These are phyloP conservation scores for Gleditsia sinensis DNA, from an alignment of 306 rosid genomes.

Conservation along the genomic window DNA sequence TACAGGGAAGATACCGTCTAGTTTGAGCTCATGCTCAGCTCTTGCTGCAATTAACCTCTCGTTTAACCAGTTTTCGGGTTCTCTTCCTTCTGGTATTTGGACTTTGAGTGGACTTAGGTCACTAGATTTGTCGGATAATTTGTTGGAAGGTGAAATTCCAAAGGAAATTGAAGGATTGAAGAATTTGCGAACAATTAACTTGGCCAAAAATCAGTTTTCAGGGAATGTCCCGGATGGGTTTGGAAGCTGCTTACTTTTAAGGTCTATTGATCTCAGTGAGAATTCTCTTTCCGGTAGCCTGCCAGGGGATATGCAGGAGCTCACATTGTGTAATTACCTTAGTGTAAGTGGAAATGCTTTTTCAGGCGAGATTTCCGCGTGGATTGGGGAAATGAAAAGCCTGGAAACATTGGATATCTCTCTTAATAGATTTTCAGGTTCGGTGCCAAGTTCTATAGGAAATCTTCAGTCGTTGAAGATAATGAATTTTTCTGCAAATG, in stretches of 20 bases:
- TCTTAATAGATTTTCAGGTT: slow-evolving; percentile 68
- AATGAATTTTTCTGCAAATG: slow-evolving; percentile 72
- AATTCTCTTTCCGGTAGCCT: slow-evolving; percentile 69
- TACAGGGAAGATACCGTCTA: slow-evolving; percentile 68
- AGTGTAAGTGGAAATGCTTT: slow-evolving; percentile 62
- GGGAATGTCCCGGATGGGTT: slow-evolving; percentile 76
- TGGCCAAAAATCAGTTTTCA: slow-evolving; percentile 66
- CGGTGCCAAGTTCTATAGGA: slow-evolving; percentile 66
- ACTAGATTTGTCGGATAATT: slow-evolving; percentile 73
- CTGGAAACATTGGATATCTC: slow-evolving; percentile 83
- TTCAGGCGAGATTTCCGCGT: slow-evolving; percentile 72
- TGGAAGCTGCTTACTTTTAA: slow-evolving; percentile 87
- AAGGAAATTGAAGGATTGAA: slow-evolving; percentile 56
- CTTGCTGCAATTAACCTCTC: slow-evolving; percentile 69
- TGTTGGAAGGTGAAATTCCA: slow-evolving; percentile 74
- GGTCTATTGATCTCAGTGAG: slow-evolving; percentile 81
- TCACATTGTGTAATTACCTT: slow-evolving; percentile 62
- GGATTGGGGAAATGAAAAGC: slow-evolving; percentile 83
- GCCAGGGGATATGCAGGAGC: slow-evolving; percentile 68
- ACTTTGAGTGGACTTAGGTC: slow-evolving; percentile 77
- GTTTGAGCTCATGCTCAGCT: slow-evolving; percentile 70
- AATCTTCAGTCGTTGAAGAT: slow-evolving; percentile 66
- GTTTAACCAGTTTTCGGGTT: slow-evolving; percentile 71
- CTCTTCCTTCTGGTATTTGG: slow-evolving; percentile 74
- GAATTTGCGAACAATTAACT: slow-evolving; percentile 65